Percentiles rank a stretch among this genome's conserved stretches.
Evolutionary conservation across 2,329 filamentous ascomycete species (phyloP).

Genomic region (Clarireedia monteithiana): DNA sequence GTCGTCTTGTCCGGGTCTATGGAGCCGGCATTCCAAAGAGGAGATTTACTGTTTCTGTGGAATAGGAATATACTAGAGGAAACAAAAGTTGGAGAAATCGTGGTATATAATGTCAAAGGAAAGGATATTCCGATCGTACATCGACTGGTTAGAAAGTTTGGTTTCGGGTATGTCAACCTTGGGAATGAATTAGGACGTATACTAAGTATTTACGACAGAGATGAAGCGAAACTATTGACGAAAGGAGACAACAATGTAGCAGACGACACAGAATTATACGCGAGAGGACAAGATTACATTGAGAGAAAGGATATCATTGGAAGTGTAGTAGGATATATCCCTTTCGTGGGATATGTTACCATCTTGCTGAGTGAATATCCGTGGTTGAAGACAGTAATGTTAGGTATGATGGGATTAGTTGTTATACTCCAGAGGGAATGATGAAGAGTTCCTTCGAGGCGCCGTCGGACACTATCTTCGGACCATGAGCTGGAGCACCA

Average conservation of each 20-base stretch:
- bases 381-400: constrained; percentile 91
- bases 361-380: constrained; percentile 93
- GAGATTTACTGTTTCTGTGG: constrained; percentile 52
- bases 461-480: no score
- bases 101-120: constrained; percentile 67
- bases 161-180: constrained; percentile 39
- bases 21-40: constrained; percentile 54
- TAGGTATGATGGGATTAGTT: constrained; percentile 90
- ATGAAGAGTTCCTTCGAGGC: background rate
- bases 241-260: constrained; percentile 96
- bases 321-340: constrained; percentile 84
- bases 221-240: constrained; percentile 69
- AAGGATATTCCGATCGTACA: constrained; percentile 99
- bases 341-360: constrained; percentile 93
- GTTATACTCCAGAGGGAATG: constrained; percentile 88
- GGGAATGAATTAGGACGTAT: background rate
- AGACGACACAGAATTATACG: constrained; percentile 89
- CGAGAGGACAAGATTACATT: constrained; percentile 77
- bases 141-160: constrained; percentile 72
- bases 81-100: constrained; percentile 63
- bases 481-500: no score
- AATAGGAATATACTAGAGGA: constrained; percentile 45
- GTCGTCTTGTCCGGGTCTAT: constrained; percentile 54
- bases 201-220: constrained; percentile 29
- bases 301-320: constrained; percentile 86